Evolutionary conservation across 225 moss, liverwort and hornwort genomes (phyloP), one percentile per base, ranked within the genome.

Genomic region (Polytrichum commune): DNA sequence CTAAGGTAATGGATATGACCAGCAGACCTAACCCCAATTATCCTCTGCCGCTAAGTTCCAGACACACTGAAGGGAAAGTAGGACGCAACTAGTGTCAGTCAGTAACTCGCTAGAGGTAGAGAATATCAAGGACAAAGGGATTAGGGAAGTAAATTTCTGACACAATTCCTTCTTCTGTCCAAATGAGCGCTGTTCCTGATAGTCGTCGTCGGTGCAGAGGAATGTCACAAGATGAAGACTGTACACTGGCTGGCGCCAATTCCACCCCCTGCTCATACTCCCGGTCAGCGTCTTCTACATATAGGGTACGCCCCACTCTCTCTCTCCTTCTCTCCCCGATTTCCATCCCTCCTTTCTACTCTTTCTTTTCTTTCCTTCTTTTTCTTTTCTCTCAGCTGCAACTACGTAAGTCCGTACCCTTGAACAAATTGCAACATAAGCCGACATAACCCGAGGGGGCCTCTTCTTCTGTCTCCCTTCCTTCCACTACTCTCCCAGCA

Each of bases 201-300:
- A 58, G 56, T 66, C 73, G 79, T 74, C 60, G 86, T 83, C 69
- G 83, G 74, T 83, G 86, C 74, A 72, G 79, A 82, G 77, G 69
- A 79, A 81, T 74, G 74, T 62, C 76, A 79, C 78, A 69, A 82
- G 74, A 71, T 83, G 86, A 83, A 80, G 77, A 83, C 78, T 86
- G 83, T 83, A 72, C 76, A 78, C 67, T 82, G 75, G 79, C 75
- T 77, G 82, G 79, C 82, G 85, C 79, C 82, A 83, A 83, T 81
- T 86, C 86, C 83, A 83, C 86, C 86, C 83, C 86, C 86, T 86
- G 83, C 86, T 86, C 86, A 86, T 86, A 83, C 78, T 86, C 80
- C 78, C 73, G 78, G 83, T 86, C 86, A 86, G 80, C 83, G 83
- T 78, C 60, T 73, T 81, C 83, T 86, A 86, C 71, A 86, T 67